Percentiles rank a stretch among this genome's conserved stretches.
These are phyloP conservation scores for Mycosphaerella arachidis DNA, from an alignment of 2,329 filamentous ascomycete species.

Conservation along the genomic window DNA sequence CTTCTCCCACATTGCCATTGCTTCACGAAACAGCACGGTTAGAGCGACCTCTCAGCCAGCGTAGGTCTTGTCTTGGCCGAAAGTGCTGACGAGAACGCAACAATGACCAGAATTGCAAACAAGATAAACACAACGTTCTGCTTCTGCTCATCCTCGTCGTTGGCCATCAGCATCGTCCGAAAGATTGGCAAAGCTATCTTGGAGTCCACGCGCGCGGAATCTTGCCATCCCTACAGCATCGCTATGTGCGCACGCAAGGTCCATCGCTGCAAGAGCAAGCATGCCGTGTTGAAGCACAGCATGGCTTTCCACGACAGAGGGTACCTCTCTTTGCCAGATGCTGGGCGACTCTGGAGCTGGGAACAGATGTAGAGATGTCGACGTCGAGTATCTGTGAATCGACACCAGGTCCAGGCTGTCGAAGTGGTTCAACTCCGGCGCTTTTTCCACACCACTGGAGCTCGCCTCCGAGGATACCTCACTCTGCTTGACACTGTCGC, in stretches of 20 bases:
- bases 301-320: conserved; percentile 16
- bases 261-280: conserved; percentile 26
- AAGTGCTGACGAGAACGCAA: conserved; percentile 25
- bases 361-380: conserved; percentile 21
- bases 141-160: conserved; percentile 7
- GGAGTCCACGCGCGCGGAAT: conserved; percentile 25
- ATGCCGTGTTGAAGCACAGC: conserved; percentile 27
- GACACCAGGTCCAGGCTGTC: conserved; percentile 27
- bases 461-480: background rate
- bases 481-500: conserved; percentile 5
- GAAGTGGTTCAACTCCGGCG: conserved; percentile 12
- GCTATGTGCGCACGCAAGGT: conserved; percentile 18
- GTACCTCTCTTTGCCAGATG: conserved; percentile 24
- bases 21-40: conserved; percentile 24
- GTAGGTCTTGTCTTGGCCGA: conserved; percentile 17
- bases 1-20: conserved; percentile 19
- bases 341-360: conserved; percentile 16
- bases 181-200: conserved; percentile 25
- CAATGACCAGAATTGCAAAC: conserved; percentile 24
- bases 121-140: conserved; percentile 24
- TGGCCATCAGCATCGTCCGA: conserved; percentile 17
- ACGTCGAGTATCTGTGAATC: conserved; percentile 28
- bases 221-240: conserved; percentile 9
- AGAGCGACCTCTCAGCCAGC: conserved; percentile 26
- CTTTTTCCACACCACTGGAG: background rate